Evolutionary conservation across 1,139 yeast species (phyloP), one percentile per base, ranked within the genome.

Genomic region (Sugiyamaella pinicola): DNA sequence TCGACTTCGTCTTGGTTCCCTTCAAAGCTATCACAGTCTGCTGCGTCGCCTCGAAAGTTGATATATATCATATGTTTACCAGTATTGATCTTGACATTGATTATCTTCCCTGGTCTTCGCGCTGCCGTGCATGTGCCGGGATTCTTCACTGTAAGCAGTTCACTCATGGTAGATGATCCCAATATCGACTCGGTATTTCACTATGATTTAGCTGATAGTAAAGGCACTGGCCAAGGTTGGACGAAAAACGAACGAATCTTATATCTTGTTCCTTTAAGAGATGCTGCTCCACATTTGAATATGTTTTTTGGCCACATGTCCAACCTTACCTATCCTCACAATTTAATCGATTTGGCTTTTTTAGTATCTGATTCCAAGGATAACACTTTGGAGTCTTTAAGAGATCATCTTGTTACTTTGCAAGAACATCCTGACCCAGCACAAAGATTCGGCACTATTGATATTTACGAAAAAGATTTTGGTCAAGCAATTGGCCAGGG

Each of bases 401-500:
- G 75, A 58, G 64, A 69, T 45, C 71, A 74, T 49, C 67, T 83
- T 52, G 71, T 73, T 49, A 74, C 71, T 31, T 69, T 81, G 28
- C 87, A 84, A 64, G 71, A 71, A 17, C 77, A 77, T 58, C 73
- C 74, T 0, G 83, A 83, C 56, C 85, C 83, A 61, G 74, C 78
- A 53, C 81, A 80, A 61, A 96, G 79, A 58, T 77, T 75, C 61
- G 81, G 82, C 34, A 47, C 51, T 19, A 52, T 52, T 39, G 84
- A 82, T 62, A 83, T 84, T 48, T 81, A 70, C 61, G 69, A 66
- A 51, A 84, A 84, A 64, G 87, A 84, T 67, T 84, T 84, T 62
- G 88, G 88, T 46, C 87, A 83, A 63, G 77, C 78, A 22, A 79
- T 84, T 57, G 88, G 89, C 39, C 89, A 84, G 66, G 96, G 97